Conservation (phyloP, 371 early-diverging fungal species). For the Rhizopus delemar region DNA sequence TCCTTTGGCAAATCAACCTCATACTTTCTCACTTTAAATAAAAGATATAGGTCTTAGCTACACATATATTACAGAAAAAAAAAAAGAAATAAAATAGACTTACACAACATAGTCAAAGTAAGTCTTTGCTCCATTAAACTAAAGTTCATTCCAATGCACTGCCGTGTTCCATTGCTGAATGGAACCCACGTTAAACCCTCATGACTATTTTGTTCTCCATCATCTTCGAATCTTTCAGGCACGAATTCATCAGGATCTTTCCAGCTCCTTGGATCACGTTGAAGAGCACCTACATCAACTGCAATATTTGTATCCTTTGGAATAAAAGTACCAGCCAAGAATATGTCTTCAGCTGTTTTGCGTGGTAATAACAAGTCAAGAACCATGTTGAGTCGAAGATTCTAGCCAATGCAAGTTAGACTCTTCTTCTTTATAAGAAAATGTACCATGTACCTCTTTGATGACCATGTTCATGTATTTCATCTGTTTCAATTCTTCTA, state of each 20-base stretch:
- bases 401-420: constrained; percentile 26
- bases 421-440: not conserved
- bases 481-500: constrained; percentile 45
- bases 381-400: constrained; percentile 47
- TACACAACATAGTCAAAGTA: constrained; percentile 30
- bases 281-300: constrained; percentile 39
- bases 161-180: constrained; percentile 32
- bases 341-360: constrained; percentile 26
- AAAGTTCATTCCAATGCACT: constrained; percentile 40
- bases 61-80: no score
- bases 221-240: constrained; percentile 27
- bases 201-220: constrained; percentile 8
- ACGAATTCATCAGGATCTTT: constrained; percentile 21
- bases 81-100: not conserved
- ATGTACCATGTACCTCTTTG: constrained; percentile 22
- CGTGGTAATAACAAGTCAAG: constrained; percentile 17
- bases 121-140: constrained; percentile 34
- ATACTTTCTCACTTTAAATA: constrained; percentile 30
- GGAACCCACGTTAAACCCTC: constrained; percentile 28
- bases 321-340: constrained; percentile 34
- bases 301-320: constrained; percentile 43
- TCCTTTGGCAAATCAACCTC: constrained; percentile 26
- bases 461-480: constrained; percentile 45
- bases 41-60: constrained; percentile 1
- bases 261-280: constrained; percentile 27